Percentiles rank a stretch among this genome's conserved stretches.
Conservation (phyloP, 306 rosid species). For the Albizia julibrissin region DNA sequence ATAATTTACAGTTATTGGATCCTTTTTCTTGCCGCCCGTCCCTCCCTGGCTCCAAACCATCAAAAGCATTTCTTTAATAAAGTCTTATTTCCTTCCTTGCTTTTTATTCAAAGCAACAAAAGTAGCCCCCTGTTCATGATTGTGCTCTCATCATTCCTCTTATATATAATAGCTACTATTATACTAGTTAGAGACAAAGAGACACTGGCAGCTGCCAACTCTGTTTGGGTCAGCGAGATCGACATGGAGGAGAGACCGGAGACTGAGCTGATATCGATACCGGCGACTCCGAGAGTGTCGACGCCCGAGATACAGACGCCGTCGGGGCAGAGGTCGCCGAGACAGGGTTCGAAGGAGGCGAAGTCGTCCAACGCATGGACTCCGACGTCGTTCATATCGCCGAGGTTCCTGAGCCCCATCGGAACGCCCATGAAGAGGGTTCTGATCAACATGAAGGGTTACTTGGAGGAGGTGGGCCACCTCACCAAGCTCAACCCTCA, state of each 20-base stretch:
- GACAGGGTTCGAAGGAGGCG: constrained; percentile 75
- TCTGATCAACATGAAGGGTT: constrained; percentile 89
- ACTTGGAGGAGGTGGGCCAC: constrained; percentile 94
- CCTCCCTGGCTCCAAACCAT: not conserved
- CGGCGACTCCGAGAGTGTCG: constrained; percentile 90
- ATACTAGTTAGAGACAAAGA: not conserved
- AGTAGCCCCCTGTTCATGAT: not conserved
- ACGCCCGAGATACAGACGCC: constrained; percentile 96
- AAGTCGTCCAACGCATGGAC: constrained; percentile 96
- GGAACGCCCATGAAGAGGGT: constrained; percentile 99
- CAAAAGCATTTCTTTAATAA: not conserved
- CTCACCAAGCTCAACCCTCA: constrained; percentile 98
- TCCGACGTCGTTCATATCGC: constrained; percentile 93
- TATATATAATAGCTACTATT: not conserved
- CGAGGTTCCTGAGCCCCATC: constrained; percentile 92
- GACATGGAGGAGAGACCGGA: constrained; percentile 94
- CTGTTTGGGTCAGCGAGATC: not conserved
- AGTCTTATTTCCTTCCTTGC: not conserved
- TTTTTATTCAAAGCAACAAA: not conserved
- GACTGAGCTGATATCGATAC: constrained; percentile 93
- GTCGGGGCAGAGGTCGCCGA: constrained; percentile 92
- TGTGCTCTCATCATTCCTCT: not conserved
- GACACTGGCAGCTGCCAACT: not conserved
- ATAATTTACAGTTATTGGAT: not conserved
- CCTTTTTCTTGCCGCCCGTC: not conserved